Evolutionary conservation across 2,329 filamentous ascomycete genomes (phyloP).

Genomic region (Parafenestella ontariensis): DNA sequence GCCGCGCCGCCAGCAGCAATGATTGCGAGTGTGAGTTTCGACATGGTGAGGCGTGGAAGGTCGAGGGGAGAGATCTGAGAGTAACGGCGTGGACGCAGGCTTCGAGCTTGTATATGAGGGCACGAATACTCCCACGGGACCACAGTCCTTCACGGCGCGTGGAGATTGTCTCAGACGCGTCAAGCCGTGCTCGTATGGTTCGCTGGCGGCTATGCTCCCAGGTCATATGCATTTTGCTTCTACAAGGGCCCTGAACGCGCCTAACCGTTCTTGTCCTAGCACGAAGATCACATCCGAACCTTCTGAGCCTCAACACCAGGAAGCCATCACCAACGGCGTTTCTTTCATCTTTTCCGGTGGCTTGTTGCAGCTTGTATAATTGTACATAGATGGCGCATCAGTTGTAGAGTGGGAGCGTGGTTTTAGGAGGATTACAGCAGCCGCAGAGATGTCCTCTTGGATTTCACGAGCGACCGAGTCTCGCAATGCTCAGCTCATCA

Average conservation of each 20-base stretch:
- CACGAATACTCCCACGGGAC: constrained; percentile 16
- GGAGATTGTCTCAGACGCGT: constrained; percentile 48
- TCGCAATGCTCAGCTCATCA: constrained; percentile 67
- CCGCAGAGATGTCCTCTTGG: constrained; percentile 54
- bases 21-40: constrained; percentile 58
- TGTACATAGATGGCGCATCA: constrained; percentile 10
- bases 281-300: constrained; percentile 1
- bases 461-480: constrained; percentile 53
- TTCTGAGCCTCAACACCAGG: constrained; percentile 9
- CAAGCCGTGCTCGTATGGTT: constrained; percentile 33
- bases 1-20: constrained; percentile 58
- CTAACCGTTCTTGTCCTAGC: constrained; percentile 24
- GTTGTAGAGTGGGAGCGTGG: constrained; percentile 1
- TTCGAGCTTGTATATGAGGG: constrained; percentile 23
- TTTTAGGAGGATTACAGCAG: constrained; percentile 2
- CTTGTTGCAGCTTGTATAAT: neutral
- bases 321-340: neutral
- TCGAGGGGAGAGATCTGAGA: neutral
- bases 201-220: constrained; percentile 32
- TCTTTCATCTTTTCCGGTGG: neutral
- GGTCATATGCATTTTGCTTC: constrained; percentile 38
- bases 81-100: neutral
- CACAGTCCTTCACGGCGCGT: constrained; percentile 44
- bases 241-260: constrained; percentile 20
- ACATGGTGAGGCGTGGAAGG: constrained; percentile 47